phyloP scores from a whole-genome alignment of 768 basidiomycete species.

The Amanita pseudoporphyria region DNA sequence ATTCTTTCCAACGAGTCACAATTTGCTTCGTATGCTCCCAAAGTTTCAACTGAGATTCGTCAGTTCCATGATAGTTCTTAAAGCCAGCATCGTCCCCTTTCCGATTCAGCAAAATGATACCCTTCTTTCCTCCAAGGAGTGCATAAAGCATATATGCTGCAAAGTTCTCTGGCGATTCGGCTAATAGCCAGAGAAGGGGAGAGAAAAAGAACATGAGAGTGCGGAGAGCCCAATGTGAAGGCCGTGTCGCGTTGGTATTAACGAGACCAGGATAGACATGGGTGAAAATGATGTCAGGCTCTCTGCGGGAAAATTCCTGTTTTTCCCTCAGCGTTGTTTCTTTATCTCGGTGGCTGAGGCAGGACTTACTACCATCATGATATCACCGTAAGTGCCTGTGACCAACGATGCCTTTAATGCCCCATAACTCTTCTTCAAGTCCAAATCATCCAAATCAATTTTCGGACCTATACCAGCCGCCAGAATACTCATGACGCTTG shows the following conservation, averaged over 20 bases:
- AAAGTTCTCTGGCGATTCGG: conserved; percentile 11
- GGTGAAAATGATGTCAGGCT: conserved; percentile 33
- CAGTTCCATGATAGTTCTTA: conserved; percentile 10
- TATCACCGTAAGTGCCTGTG: conserved; percentile 26
- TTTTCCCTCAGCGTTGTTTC: not conserved
- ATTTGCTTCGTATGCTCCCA: conserved; percentile 13
- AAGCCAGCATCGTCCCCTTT: not conserved
- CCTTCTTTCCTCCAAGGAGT: conserved; percentile 16
- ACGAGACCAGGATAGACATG: conserved; percentile 35
- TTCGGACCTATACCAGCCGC: conserved; percentile 18
- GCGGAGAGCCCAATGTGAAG: conserved; percentile 10
- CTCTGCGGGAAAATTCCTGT: conserved; percentile 28
- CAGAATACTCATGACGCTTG: conserved; percentile 28
- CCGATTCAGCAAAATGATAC: conserved; percentile 8
- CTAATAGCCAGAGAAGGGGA: conserved; percentile 3
- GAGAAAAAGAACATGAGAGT: conserved; percentile 12
- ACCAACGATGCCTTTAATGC: conserved; percentile 16
- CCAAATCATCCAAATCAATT: conserved; percentile 29
- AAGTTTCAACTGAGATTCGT: conserved; percentile 11
- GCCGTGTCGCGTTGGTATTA: conserved; percentile 17
- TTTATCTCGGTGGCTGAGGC: not conserved
- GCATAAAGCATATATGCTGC: conserved; percentile 25
- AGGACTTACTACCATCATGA: conserved; percentile 24
- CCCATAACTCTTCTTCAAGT: conserved; percentile 25
- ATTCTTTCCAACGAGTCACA: not conserved